Conservation (phyloP, 352 stramenopile species). For the Globisporangium polare region DNA sequence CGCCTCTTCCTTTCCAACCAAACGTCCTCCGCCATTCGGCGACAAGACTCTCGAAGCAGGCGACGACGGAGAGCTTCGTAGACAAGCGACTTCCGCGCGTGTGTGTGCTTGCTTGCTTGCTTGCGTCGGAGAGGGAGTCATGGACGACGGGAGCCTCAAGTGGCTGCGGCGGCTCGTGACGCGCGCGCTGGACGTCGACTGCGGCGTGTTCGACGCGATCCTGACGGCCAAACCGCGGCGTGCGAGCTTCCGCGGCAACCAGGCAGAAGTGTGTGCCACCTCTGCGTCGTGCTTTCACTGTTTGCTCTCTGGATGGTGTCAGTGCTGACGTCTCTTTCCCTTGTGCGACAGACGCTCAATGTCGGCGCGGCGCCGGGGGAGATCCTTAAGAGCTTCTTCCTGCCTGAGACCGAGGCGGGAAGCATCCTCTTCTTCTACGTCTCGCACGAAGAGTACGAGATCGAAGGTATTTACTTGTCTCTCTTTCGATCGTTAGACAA, state of each 20-base stretch:
- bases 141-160: slow-evolving; percentile 48
- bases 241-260: slow-evolving; percentile 29
- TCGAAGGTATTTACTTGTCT: slow-evolving; percentile 38
- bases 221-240: slow-evolving; percentile 27
- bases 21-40: neutral
- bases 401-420: slow-evolving; percentile 42
- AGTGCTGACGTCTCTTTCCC: neutral
- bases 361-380: slow-evolving; percentile 24
- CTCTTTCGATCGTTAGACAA: neutral
- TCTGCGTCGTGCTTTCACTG: too few species aligned
- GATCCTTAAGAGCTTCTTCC: slow-evolving; percentile 57
- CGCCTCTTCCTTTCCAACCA: slow-evolving; percentile 2
- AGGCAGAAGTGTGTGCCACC: slow-evolving; percentile 35
- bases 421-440: slow-evolving; percentile 79
- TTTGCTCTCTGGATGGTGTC: neutral
- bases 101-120: neutral
- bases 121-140: slow-evolving; percentile 3
- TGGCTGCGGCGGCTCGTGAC: slow-evolving; percentile 71
- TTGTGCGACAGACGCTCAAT: slow-evolving; percentile 17
- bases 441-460: slow-evolving; percentile 55
- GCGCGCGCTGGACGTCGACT: slow-evolving; percentile 53
- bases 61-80: too few species aligned
- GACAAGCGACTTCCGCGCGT: neutral
- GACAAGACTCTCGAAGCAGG: neutral
- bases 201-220: slow-evolving; percentile 49